These are phyloP conservation scores for Xylaria sp. DNA, from an alignment of 2,329 filamentous ascomycete genomes.

Conservation along the genomic window DNA sequence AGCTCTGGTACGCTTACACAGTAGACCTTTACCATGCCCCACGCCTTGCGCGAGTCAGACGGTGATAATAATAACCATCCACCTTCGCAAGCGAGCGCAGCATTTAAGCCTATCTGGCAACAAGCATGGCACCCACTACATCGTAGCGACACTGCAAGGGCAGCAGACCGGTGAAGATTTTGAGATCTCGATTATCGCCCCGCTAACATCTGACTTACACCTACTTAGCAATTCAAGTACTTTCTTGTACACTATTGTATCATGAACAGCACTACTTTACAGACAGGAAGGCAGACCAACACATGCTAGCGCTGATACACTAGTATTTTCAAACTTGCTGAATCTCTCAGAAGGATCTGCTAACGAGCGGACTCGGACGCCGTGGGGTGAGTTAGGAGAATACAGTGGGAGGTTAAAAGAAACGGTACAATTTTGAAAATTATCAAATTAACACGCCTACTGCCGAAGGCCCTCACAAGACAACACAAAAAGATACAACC, in stretches of 20 bases:
- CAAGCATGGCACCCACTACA: constrained; percentile 16
- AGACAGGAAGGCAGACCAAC: too few relatives aligned
- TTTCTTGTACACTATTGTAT: too few relatives aligned
- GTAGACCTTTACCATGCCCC: neutral
- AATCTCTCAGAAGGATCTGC: too few relatives aligned
- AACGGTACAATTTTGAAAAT: too few relatives aligned
- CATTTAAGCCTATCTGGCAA: neutral
- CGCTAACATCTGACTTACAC: constrained; percentile 7
- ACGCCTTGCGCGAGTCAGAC: constrained; percentile 10
- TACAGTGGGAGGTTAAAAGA: too few relatives aligned
- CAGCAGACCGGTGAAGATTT: constrained; percentile 24
- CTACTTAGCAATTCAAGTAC: too few relatives aligned
- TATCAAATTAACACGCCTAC: too few relatives aligned
- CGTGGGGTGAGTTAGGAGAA: constrained; percentile 15
- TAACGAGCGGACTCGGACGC: neutral
- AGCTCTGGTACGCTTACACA: neutral
- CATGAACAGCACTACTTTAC: neutral
- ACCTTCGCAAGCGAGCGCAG: neutral
- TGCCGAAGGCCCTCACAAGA: too few relatives aligned
- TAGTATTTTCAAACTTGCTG: too few relatives aligned
- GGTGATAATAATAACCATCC: neutral
- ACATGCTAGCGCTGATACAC: too few relatives aligned
- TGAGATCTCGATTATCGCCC: constrained; percentile 28
- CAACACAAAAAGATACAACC: too few relatives aligned
- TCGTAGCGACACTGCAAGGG: constrained; percentile 24